Base-by-base conservation (phyloP, 1,284 basidiomycete species). In the Microbotryum silenes-acaulis region DNA sequence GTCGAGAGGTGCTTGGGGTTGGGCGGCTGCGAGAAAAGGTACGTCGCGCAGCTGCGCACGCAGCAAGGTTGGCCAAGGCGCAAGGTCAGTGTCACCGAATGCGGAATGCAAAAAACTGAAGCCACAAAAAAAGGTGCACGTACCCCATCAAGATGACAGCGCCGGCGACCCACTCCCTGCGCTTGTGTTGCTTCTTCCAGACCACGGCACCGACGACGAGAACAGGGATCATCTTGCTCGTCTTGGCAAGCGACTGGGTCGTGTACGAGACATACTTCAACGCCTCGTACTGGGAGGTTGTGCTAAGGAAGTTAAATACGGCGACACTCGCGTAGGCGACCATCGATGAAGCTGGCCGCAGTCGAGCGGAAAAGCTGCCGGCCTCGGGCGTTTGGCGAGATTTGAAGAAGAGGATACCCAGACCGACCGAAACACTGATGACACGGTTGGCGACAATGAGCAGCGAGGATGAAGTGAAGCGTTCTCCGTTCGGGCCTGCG, bases 151-250 rank as follows among this genome's bases (percentile, higher is more conserved):
- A 59, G 12, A 72, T 68, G 14, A 70, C 66, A 1, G 51, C 69
- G 6, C 60, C 71, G 1, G 69, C 69, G 10, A 71, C 60, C 70
- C 70, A 69, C n/a, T 68, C 66, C 3, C 57, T 51, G 42, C 44
- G 27, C 25, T 62, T 56, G 50, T 71, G 63, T 25, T 53, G 57
- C 62, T 71, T 70, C 54, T 65, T 66, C 49, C 62, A 72, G 20
- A 72, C 60, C 27, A 66, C 21, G 0, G 62, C 59, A 12, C 68
- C 68, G 33, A 72, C 63, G 25, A 72, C 47, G 25, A 72, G 64
- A 2, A 72, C 71, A 16, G 71, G 71, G 29, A 71, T 64, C 70
- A 71, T 71, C 57, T 72, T 71, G 33, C 57, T 55, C 25, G 61
- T 64, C 45, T 72, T 71, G 52, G 66, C 66, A 25, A 51, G 49